Evolutionary conservation across 2,329 filamentous ascomycete genomes (phyloP).

Genomic region (Fonsecaea multimorphosa): DNA sequence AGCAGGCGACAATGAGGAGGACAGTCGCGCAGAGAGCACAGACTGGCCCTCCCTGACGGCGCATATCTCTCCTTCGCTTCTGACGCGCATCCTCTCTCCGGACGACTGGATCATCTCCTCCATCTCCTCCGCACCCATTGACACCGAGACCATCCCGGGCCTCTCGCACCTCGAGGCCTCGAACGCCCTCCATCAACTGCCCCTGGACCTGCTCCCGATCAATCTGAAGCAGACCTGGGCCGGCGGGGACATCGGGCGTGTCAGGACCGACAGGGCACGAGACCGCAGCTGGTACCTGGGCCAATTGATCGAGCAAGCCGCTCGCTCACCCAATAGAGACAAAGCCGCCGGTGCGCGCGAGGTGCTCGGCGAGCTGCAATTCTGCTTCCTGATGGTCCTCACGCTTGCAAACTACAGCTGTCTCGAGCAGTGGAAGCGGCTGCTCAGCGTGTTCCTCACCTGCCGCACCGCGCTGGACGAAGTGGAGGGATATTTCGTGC

Average conservation of each 20-base stretch:
- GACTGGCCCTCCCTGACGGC: conserved; percentile 60
- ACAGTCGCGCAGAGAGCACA: conserved; percentile 38
- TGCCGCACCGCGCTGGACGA: conserved; percentile 59
- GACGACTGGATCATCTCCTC: conserved; percentile 62
- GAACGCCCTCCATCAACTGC: conserved; percentile 37
- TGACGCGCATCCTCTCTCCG: conserved; percentile 33
- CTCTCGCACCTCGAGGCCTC: conserved; percentile 45
- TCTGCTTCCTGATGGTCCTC: conserved; percentile 67
- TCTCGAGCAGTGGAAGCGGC: conserved; percentile 68
- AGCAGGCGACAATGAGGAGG: conserved; percentile 40
- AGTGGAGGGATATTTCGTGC: conserved; percentile 58
- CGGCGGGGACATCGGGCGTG: conserved; percentile 64
- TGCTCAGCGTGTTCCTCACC: conserved; percentile 63
- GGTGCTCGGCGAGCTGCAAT: conserved; percentile 65
- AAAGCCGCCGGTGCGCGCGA: conserved; percentile 45
- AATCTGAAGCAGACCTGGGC: conserved; percentile 69
- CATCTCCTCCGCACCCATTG: conserved; percentile 61
- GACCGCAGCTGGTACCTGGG: conserved; percentile 68
- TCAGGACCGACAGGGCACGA: conserved; percentile 66
- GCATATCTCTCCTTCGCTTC: conserved; percentile 51
- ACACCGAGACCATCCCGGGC: conserved; percentile 66
- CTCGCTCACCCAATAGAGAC: conserved; percentile 40
- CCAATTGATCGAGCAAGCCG: conserved; percentile 53
- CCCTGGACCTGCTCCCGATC: conserved; percentile 62
- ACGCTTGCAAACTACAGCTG: conserved; percentile 71